These are phyloP conservation scores for Canariomyces notabilis DNA, from an alignment of 2,329 filamentous ascomycete genomes.

Conservation along the genomic window DNA sequence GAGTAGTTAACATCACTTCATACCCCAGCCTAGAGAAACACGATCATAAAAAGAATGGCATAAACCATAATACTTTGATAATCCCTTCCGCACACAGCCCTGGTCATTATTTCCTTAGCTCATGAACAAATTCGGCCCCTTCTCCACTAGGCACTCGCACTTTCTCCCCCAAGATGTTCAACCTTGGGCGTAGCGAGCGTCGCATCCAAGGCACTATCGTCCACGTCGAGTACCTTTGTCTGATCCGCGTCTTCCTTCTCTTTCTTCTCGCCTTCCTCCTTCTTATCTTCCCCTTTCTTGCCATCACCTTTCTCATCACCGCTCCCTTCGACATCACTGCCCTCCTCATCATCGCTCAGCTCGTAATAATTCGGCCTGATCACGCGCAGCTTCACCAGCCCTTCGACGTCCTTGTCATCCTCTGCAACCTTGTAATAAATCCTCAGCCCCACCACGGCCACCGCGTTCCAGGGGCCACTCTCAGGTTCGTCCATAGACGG, in stretches of 20 bases:
- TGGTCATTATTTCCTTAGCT: too few relatives aligned
- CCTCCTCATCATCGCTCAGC: conserved; percentile 31
- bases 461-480: conserved; percentile 56
- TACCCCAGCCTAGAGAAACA: too few relatives aligned
- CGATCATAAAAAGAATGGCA: too few relatives aligned
- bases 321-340: conserved; percentile 27
- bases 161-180: not conserved
- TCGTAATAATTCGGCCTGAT: conserved; percentile 25
- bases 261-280: conserved; percentile 9
- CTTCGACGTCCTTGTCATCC: conserved; percentile 9
- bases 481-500: conserved; percentile 36
- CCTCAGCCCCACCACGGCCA: conserved; percentile 55
- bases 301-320: conserved; percentile 8
- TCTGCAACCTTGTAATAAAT: conserved; percentile 47
- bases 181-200: conserved; percentile 8
- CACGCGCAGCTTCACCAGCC: conserved; percentile 26
- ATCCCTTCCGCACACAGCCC: too few relatives aligned
- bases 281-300: conserved; percentile 4
- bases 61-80: too few relatives aligned
- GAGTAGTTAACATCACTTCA: too few relatives aligned
- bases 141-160: conserved; percentile 14
- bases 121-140: too few relatives aligned
- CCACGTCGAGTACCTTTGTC: conserved; percentile 28
- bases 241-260: conserved; percentile 15
- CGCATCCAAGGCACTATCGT: conserved; percentile 31